These are phyloP conservation scores for Pascua guehoae DNA, from an alignment of 1,284 basidiomycete genomes.

Conservation along the genomic window DNA sequence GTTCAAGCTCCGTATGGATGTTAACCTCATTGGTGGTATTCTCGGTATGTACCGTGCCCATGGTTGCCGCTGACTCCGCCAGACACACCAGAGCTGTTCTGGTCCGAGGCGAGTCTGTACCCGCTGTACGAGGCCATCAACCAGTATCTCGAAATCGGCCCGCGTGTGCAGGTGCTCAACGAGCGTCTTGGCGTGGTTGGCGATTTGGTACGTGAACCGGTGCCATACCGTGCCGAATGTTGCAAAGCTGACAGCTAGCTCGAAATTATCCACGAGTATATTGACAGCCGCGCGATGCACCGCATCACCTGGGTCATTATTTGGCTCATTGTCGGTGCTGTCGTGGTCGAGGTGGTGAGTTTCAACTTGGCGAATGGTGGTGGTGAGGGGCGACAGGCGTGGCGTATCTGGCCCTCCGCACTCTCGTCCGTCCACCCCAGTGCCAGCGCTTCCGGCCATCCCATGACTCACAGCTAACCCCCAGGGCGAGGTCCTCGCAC, in stretches of 20 bases:
- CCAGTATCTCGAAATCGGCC: slow-evolving; percentile 90
- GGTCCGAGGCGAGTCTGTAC: slow-evolving; percentile 86
- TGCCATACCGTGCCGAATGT: slow-evolving; percentile 30
- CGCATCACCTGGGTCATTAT: slow-evolving; percentile 95
- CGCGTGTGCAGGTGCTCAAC: slow-evolving; percentile 79
- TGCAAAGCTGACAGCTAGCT: slow-evolving; percentile 54
- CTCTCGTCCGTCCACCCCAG: too few species aligned
- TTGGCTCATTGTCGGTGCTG: slow-evolving; percentile 85
- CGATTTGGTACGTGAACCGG: slow-evolving; percentile 60
- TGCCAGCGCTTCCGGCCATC: slow-evolving; percentile 38
- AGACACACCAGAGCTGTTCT: slow-evolving; percentile 91
- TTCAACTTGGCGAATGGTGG: slow-evolving; percentile 8
- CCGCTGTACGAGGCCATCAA: slow-evolving; percentile 88
- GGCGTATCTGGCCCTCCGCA: too few species aligned
- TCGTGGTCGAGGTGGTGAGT: slow-evolving; percentile 54
- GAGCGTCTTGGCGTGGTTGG: slow-evolving; percentile 83
- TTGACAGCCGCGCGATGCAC: slow-evolving; percentile 87
- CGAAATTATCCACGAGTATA: slow-evolving; percentile 87
- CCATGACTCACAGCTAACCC: too few species aligned
- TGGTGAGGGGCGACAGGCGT: slow-evolving; percentile 2
- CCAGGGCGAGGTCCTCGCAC: slow-evolving; percentile 71
- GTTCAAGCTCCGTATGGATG: slow-evolving; percentile 84
- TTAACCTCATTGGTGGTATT: slow-evolving; percentile 91
- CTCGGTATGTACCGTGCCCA: slow-evolving; percentile 42
- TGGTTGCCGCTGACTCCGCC: too few species aligned